A percentile compares a stretch with the other conserved stretches of the same genome.
These are phyloP conservation scores for Dichotomocladium elegans DNA, from an alignment of 371 early-diverging fungal genomes.

Conservation along the genomic window DNA sequence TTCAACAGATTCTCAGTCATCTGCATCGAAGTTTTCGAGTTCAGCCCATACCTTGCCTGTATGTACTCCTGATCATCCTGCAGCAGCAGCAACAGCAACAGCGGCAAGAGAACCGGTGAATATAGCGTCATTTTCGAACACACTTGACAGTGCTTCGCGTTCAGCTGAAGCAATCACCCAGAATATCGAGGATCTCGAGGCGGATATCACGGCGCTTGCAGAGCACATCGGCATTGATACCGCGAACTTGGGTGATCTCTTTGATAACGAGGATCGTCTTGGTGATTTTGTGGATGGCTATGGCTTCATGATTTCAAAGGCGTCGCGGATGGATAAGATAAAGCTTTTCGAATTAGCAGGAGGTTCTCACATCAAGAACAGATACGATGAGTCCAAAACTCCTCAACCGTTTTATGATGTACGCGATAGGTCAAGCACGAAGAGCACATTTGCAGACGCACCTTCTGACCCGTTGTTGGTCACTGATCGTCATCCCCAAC, in stretches of 20 bases:
- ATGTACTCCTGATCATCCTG: too few species aligned
- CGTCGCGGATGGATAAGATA: constrained; percentile 6
- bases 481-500: neutral
- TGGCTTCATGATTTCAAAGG: constrained; percentile 8
- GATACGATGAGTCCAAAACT: neutral
- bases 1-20: too few species aligned
- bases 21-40: too few species aligned
- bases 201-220: constrained; percentile 26
- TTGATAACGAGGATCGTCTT: neutral
- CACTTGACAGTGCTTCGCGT: constrained; percentile 15
- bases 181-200: constrained; percentile 28
- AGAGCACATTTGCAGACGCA: too few species aligned
- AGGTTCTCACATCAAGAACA: constrained; percentile 2
- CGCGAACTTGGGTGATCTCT: constrained; percentile 13
- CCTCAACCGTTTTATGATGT: neutral
- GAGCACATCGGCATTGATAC: constrained; percentile 27
- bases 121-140: constrained; percentile 4
- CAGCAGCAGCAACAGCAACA: too few species aligned
- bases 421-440: too few species aligned
- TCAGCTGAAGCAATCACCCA: constrained; percentile 30
- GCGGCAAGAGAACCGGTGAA: too few species aligned
- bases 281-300: constrained; percentile 8
- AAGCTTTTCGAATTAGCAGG: constrained; percentile 9
- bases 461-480: too few species aligned
- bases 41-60: too few species aligned